phyloP scores from a whole-genome alignment of 305 asterid genomes.

The Ilex paraguariensis region DNA sequence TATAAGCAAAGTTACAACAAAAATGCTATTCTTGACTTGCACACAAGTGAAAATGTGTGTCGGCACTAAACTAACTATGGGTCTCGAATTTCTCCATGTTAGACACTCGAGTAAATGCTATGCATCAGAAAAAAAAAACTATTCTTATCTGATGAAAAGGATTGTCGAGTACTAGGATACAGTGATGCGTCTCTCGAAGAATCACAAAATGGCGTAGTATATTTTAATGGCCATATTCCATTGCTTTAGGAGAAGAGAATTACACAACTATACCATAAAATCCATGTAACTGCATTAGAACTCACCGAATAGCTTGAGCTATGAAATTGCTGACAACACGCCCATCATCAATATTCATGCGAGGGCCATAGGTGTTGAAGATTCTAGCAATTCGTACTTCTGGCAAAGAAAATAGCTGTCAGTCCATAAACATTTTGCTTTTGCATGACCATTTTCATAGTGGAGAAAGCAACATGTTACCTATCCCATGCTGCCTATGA shows the following conservation, averaged over 20 bases:
- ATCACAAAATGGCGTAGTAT: neutral
- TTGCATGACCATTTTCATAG: conserved; percentile 3
- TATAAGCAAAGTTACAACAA: neutral
- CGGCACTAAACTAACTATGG: too few relatives aligned
- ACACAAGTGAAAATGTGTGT: neutral
- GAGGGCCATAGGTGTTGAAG: conserved; percentile 70
- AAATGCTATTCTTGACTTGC: neutral
- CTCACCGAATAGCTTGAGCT: conserved; percentile 33
- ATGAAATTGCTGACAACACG: conserved; percentile 39
- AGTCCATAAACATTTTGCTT: neutral
- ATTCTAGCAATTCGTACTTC: conserved; percentile 74
- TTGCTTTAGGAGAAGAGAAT: neutral
- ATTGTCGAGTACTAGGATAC: neutral
- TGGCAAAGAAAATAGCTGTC: conserved; percentile 14
- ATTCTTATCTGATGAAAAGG: neutral
- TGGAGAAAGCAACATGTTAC: conserved; percentile 14
- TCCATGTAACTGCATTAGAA: neutral
- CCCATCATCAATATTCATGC: conserved; percentile 45
- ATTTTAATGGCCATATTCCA: neutral
- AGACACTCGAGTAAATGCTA: too few relatives aligned
- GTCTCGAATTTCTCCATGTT: too few relatives aligned
- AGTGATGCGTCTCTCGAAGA: neutral
- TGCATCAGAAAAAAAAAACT: too few relatives aligned
- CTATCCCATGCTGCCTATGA: conserved; percentile 46
- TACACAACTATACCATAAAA: too few relatives aligned